Evolutionary conservation across 2,329 filamentous ascomycete species (phyloP), one percentile per base, ranked within the genome.

Genomic region (Thielaviopsis ethacetica): DNA sequence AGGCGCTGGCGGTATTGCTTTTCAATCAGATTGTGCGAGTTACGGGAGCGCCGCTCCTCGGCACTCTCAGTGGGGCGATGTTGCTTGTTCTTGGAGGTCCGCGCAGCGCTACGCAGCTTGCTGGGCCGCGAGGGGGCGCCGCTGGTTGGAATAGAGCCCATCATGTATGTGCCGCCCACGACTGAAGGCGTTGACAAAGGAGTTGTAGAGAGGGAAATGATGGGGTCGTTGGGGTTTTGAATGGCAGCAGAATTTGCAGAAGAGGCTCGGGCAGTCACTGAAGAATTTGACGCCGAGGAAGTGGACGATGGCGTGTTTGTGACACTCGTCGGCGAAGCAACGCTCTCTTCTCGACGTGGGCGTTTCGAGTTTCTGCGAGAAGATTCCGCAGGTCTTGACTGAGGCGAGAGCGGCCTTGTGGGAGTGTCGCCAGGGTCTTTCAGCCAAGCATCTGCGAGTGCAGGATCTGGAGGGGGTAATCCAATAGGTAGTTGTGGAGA

Each of bases 1-100:
- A 69, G 64, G 3, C 68, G 63, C 61, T 66, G 68, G 26, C 68
- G 66, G 61, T 69, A 69, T 58, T 69, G 66, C 62, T 69, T 69
- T 61, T 69, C 68, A 21, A 69, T 66, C 10, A 68, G 59, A 58
- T 69, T 69, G 56, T 69, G 68, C 9, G 67, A 68, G 56, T 66
- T 66, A 21, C 67, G 65, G 17, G 64, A 66, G 52, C 65, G 67
- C 15, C 66, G 66, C 55, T 68, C 67, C 30, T 67, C 64, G 15
- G 62, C 34, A 17, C 65, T 65, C 52, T 69, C 67, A 22, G 62
- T 59, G 9, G 65, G 62, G 10, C 65, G 65, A 50, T 61, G 58
- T 17, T 60, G 63, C n/a, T 62, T 56, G 61, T 67, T 67, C 61
- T 69, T 70, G 21, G 66, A 67, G 3, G 65, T 64, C 22, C 66